Percentiles rank a stretch among this genome's conserved stretches.
phyloP scores from a whole-genome alignment of 306 rosid species.

The Vigna trinervia region DNA sequence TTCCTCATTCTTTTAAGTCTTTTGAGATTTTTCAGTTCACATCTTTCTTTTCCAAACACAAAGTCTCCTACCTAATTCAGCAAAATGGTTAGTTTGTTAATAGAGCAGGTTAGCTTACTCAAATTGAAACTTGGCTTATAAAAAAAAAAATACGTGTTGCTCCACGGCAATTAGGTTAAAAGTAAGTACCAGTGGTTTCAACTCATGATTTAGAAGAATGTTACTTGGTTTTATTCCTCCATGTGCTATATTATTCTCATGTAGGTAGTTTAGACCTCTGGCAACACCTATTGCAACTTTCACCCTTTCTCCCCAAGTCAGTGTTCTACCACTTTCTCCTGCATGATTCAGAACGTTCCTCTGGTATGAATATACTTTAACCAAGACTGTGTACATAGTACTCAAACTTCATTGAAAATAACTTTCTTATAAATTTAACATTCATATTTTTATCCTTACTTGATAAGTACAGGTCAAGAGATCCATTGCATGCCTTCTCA shows the following conservation, averaged over 20 bases:
- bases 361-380: constrained; percentile 7
- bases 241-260: constrained; percentile 70
- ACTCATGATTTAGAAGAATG: constrained; percentile 79
- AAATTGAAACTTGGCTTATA: constrained; percentile 22
- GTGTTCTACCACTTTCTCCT: constrained; percentile 53
- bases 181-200: constrained; percentile 63
- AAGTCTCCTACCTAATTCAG: constrained; percentile 53
- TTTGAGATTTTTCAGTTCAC: constrained; percentile 34
- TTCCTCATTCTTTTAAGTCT: constrained; percentile 21
- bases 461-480: constrained; percentile 70
- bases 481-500: constrained; percentile 77
- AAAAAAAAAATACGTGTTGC: neutral
- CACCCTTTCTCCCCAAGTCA: constrained; percentile 79
- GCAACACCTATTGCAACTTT: constrained; percentile 76
- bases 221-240: constrained; percentile 81
- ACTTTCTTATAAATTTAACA: constrained; percentile 6
- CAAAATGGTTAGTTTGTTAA: constrained; percentile 4
- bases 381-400: neutral
- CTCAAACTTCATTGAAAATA: constrained; percentile 6
- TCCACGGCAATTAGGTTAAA: constrained; percentile 17
- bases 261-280: constrained; percentile 72
- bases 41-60: constrained; percentile 44
- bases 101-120: constrained; percentile 3
- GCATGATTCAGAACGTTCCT: constrained; percentile 42
- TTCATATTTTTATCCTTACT: constrained; percentile 51